Evolutionary conservation across 2,329 filamentous ascomycete species (phyloP).

Genomic region (Aspergillus sp.): DNA sequence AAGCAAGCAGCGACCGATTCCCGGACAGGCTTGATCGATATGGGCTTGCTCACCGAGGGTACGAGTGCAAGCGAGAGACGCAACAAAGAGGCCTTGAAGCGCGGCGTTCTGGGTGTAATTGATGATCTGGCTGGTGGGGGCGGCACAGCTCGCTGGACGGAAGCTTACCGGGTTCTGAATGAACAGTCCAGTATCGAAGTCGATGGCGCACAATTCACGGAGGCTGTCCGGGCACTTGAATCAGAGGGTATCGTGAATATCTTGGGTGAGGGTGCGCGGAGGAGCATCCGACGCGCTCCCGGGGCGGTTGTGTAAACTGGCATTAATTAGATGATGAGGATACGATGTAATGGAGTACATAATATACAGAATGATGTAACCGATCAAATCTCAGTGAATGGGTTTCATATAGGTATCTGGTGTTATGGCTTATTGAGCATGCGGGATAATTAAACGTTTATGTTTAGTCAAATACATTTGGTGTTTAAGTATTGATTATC

Average conservation of each 20-base stretch:
- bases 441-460: not conserved
- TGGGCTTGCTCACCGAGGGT: slow-evolving; percentile 93
- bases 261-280: slow-evolving; percentile 79
- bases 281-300: slow-evolving; percentile 74
- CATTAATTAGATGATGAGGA: slow-evolving; percentile 13
- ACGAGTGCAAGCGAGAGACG: slow-evolving; percentile 84
- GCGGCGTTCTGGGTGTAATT: slow-evolving; percentile 69
- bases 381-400: not conserved
- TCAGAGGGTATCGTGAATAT: slow-evolving; percentile 80
- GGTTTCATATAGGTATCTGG: slow-evolving; percentile 12
- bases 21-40: slow-evolving; percentile 88
- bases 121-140: slow-evolving; percentile 74
- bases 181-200: slow-evolving; percentile 70
- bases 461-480: not conserved
- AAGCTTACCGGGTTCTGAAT: slow-evolving; percentile 69
- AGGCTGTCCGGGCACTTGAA: slow-evolving; percentile 77
- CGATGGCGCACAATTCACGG: slow-evolving; percentile 77
- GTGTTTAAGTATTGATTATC: not conserved
- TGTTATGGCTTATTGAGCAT: slow-evolving; percentile 7
- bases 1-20: slow-evolving; percentile 97
- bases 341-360: slow-evolving; percentile 32
- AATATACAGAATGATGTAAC: slow-evolving; percentile 16
- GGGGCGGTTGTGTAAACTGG: slow-evolving; percentile 32
- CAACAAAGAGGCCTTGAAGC: slow-evolving; percentile 79
- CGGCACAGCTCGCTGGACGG: slow-evolving; percentile 71